A percentile compares a stretch with the other conserved stretches of the same genome.
Evolutionary conservation across 805 yeast species (phyloP).

Genomic region (Maudiozyma pseudohumilis): DNA sequence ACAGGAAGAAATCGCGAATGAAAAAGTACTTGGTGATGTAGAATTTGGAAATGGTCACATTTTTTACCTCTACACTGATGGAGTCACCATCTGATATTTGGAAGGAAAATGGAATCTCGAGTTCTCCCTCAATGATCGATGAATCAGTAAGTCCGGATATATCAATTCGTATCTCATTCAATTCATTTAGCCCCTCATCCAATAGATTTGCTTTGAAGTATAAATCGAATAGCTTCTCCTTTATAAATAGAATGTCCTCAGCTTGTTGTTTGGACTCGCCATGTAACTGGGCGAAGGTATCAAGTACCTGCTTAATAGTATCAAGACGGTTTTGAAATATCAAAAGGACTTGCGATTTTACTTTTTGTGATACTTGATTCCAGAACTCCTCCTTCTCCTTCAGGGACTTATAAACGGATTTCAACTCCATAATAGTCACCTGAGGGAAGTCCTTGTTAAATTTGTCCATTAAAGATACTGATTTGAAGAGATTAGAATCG

Average conservation of each 20-base stretch:
- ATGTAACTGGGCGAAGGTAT: not conserved
- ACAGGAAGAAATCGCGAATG: slow-evolving; percentile 14
- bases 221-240: slow-evolving; percentile 21
- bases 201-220: slow-evolving; percentile 20
- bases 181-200: slow-evolving; percentile 20
- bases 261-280: slow-evolving; percentile 2
- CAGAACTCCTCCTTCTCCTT: slow-evolving; percentile 25
- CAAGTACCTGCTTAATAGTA: slow-evolving; percentile 7
- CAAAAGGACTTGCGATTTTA: slow-evolving; percentile 17
- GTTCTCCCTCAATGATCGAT: slow-evolving; percentile 12
- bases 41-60: slow-evolving; percentile 13
- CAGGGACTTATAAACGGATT: slow-evolving; percentile 27
- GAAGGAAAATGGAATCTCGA: slow-evolving; percentile 16
- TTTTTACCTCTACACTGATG: slow-evolving; percentile 7
- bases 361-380: slow-evolving; percentile 17
- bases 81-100: slow-evolving; percentile 4
- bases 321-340: slow-evolving; percentile 22
- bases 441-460: slow-evolving; percentile 26
- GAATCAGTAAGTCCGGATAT: slow-evolving; percentile 5
- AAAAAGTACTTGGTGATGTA: slow-evolving; percentile 18
- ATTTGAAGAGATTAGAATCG: slow-evolving; percentile 26
- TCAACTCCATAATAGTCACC: slow-evolving; percentile 22
- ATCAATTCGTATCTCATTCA: slow-evolving; percentile 10
- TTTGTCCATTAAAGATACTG: slow-evolving; percentile 26
- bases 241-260: slow-evolving; percentile 10